Percentiles rank a stretch among this genome's conserved stretches.
These are phyloP conservation scores for Cercospora brassicicola DNA, from an alignment of 2,329 filamentous ascomycete genomes.

Conservation along the genomic window DNA sequence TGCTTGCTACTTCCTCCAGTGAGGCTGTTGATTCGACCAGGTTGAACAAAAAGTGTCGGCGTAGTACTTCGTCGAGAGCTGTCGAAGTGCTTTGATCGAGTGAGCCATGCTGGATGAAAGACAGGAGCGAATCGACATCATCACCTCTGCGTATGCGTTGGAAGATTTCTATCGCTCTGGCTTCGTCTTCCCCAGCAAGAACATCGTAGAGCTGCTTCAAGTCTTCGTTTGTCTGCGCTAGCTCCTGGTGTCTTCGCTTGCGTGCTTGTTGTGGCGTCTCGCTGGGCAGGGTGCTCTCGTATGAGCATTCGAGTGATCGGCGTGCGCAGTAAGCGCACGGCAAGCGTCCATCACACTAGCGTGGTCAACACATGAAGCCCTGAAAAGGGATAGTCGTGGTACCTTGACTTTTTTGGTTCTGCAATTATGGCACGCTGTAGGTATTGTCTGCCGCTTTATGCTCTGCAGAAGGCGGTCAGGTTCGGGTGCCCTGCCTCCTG, in stretches of 20 bases:
- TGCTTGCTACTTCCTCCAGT: constrained; percentile 3
- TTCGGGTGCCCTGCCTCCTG: neutral
- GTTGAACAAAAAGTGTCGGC: constrained; percentile 3
- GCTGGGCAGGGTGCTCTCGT: constrained; percentile 6
- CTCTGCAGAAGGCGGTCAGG: constrained; percentile 12
- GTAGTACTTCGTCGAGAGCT: neutral
- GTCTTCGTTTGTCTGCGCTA: neutral
- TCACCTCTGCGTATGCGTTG: constrained; percentile 10
- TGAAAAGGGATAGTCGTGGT: neutral
- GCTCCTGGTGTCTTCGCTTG: constrained; percentile 4
- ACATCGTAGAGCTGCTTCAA: constrained; percentile 9
- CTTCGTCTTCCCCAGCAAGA: constrained; percentile 10
- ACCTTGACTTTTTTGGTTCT: constrained; percentile 13
- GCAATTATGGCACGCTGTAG: constrained; percentile 13
- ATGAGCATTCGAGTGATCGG: constrained; percentile 7
- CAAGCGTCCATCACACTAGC: constrained; percentile 5
- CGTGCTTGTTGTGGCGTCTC: constrained; percentile 12
- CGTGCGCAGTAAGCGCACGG: constrained; percentile 12
- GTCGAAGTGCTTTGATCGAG: neutral
- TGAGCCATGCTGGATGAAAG: neutral
- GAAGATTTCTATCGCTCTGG: constrained; percentile 2
- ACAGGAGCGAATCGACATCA: constrained; percentile 4
- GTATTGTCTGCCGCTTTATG: constrained; percentile 11
- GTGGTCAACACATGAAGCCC: neutral
- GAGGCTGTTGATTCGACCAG: constrained; percentile 9